Base-by-base conservation (phyloP, 2,329 filamentous ascomycete genomes). In the Cyanodermella asteris region DNA sequence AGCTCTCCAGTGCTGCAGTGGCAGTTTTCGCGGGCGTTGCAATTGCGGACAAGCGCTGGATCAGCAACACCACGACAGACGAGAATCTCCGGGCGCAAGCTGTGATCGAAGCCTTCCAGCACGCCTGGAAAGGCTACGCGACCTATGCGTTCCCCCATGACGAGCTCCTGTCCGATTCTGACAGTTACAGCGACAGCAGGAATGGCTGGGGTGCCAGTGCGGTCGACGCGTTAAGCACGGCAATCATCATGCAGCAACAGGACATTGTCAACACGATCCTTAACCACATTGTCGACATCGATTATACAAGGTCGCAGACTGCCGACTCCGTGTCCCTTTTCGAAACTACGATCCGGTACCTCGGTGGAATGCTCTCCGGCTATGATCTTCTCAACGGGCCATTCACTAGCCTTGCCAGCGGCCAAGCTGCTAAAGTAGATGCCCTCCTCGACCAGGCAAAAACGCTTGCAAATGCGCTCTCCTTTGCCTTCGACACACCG, bases 331-430 rank as follows among this genome's bases (percentile, higher is more conserved):
- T 91, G 24, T 84, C 73, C 18, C 49, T 91, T 6, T 91, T 91
- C 39, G 81, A 91, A 49, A 90, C 78, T 0, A 91, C 77, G 1
- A 91, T 91, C 40, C 70, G 81, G 15, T 91, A 91, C 39, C 51
- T 91, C 1, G 81, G 66, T 7, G 81, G 80, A 10, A 57, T 91
- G 38, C 42, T 91, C 6, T 75, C 80, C 3, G 76, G 71, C 4
- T 59, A 59, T 36, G 56, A 59, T 31, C 57, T 91, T 24, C 51
- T 91, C 23, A 70, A 54, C 1, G 75, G 74, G 0, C 72, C 73
- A 1, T 55, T 70, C 11, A 50, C 55, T 10, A 34, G 56, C 16
- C 48, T 71, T 9, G 55, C 58, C 22, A 39, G 46, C 6, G 50
- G 61, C 29, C 42, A 44, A 36, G 18, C 33, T 34, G 38, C 41